A percentile compares a stretch with the other conserved stretches of the same genome.
Evolutionary conservation across 352 stramenopile species (phyloP).

Genomic region (Globisporangium irregulare): DNA sequence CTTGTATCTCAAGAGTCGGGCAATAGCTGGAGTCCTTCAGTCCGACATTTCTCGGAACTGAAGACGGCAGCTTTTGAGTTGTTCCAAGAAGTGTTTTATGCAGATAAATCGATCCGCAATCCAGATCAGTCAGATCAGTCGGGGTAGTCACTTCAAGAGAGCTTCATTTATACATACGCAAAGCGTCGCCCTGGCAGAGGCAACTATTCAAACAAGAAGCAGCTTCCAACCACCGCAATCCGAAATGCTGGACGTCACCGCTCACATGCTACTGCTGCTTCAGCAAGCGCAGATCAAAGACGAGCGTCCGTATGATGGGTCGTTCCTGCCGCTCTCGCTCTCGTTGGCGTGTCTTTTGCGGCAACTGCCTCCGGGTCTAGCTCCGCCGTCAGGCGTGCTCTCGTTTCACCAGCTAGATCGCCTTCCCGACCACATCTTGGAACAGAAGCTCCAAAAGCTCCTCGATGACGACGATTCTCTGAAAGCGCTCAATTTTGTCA

Average conservation of each 20-base stretch:
- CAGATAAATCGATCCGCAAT: neutral
- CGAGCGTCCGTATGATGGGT: conserved; percentile 33
- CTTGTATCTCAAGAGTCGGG: neutral
- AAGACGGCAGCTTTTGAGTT: conserved; percentile 6
- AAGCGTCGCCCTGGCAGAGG: neutral
- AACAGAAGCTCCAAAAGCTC: conserved; percentile 29
- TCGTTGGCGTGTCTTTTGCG: conserved; percentile 41
- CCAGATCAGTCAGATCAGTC: neutral
- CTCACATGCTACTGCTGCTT: conserved; percentile 51
- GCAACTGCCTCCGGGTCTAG: conserved; percentile 39
- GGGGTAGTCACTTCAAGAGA: neutral
- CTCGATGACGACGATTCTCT: conserved; percentile 21
- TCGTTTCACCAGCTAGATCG: conserved; percentile 45
- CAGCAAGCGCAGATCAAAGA: conserved; percentile 45
- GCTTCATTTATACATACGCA: neutral
- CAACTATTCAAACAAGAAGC: neutral
- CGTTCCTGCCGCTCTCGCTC: conserved; percentile 56
- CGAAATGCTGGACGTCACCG: conserved; percentile 35
- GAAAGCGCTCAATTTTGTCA: conserved; percentile 31
- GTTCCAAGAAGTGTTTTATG: conserved; percentile 12
- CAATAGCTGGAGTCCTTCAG: neutral
- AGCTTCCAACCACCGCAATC: neutral
- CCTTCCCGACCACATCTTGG: conserved; percentile 27
- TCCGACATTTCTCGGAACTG: neutral
- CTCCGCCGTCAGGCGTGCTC: conserved; percentile 29